Base-by-base conservation (phyloP, 345 rosid species). In the Lepidium africanum region DNA sequence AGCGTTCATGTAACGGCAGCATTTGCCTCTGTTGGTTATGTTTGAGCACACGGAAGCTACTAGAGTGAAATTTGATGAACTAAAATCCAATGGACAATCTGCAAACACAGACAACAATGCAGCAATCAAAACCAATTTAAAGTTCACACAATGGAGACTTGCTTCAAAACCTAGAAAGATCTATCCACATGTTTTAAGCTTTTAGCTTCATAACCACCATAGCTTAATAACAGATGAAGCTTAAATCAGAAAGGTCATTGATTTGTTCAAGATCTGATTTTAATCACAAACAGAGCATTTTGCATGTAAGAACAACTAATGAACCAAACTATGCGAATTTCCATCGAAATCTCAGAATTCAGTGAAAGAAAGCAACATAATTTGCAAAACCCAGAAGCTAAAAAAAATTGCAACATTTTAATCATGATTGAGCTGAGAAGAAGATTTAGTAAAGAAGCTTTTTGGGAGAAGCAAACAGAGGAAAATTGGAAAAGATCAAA, bases 1-100 rank as follows among this genome's bases (percentile, higher is more conserved):
- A 63, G 96, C 92, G 77, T 94, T 94, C 63, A 94, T 90, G 80
- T 94, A 90, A 25, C 92, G 96, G 78, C 97, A 94, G 58, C 99
- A 94, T 73, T 87, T 91, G 69, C 86, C 92, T 82, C 91, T 80
- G 16, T 86, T 83, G 39, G 79, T 84, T 32, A 79, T 72, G 62
- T 74, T 75, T 2, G 97, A 83, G 77, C 99, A 94, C 53, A 89
- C 51, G 5, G 97, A 81, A 21, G 97, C 96, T 71, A 85, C 84
- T 10, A 88, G 76, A 39, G 92, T 90, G 51, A 86, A 85, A 71
- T 94, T 88, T 16, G 96, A 81, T 59, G 74, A 78, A 50, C 81
- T 87, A 25, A 94, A 77, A 74, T 94, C 95, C 75, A 90, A 72
- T 63, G 99, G 99, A 77, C 99, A 94, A 70, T 81, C 97, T 90